Percentiles rank a stretch among this genome's conserved stretches.
phyloP scores from a whole-genome alignment of 2,329 filamentous ascomycete species.

The Aspergillus fumigatiaffinis region DNA sequence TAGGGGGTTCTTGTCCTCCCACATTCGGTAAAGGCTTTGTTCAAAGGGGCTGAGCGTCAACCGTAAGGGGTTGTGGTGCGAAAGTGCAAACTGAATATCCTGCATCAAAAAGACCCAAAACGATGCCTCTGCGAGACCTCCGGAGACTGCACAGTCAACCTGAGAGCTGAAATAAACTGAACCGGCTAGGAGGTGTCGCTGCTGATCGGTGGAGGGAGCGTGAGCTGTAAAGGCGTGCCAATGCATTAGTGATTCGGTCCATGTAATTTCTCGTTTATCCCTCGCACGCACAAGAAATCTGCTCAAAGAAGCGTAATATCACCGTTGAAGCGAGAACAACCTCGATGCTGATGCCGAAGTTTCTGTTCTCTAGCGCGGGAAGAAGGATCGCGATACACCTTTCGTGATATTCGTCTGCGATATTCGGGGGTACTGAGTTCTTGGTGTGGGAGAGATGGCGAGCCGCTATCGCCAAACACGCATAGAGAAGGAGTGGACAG shows the following conservation, averaged over 20 bases:
- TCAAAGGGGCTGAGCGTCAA: constrained; percentile 29
- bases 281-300: constrained; percentile 28
- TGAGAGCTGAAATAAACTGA: constrained; percentile 35
- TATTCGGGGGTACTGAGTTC: constrained; percentile 23
- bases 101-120: constrained; percentile 37
- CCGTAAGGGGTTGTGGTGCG: constrained; percentile 29
- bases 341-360: constrained; percentile 29
- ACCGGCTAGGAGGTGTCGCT: constrained; percentile 32
- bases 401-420: constrained; percentile 33
- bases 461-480: constrained; percentile 32
- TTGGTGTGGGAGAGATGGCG: constrained; percentile 32
- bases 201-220: constrained; percentile 29
- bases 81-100: constrained; percentile 33
- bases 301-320: constrained; percentile 34
- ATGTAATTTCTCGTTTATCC: not conserved
- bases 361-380: constrained; percentile 27
- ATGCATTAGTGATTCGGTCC: constrained; percentile 4
- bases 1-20: constrained; percentile 20
- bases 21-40: constrained; percentile 25
- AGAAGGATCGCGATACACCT: constrained; percentile 34
- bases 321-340: constrained; percentile 33
- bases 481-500: constrained; percentile 29
- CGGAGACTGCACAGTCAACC: constrained; percentile 30
- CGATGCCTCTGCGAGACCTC: constrained; percentile 30
- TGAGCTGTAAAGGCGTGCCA: constrained; percentile 18